Percentiles rank a stretch among this genome's conserved stretches.
Evolutionary conservation across 495 filamentous ascomycete species (phyloP).

Genomic region (Podospora didyma): DNA sequence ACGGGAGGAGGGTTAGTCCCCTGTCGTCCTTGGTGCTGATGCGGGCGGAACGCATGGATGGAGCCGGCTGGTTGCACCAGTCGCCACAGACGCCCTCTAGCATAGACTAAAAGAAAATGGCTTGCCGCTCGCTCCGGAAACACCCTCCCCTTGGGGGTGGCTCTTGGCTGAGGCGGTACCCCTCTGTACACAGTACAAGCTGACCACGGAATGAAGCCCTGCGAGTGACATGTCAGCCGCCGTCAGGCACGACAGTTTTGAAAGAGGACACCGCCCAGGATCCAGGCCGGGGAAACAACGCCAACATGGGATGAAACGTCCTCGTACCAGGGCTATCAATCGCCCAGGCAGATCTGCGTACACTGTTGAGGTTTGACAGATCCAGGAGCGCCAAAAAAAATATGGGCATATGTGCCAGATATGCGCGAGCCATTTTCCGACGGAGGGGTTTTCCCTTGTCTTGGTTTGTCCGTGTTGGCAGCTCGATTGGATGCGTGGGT

Average conservation of each 20-base stretch:
- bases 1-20: constrained; percentile 17
- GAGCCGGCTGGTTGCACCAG: constrained; percentile 20
- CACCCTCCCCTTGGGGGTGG: constrained; percentile 24
- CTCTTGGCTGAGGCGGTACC: constrained; percentile 15
- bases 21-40: constrained; percentile 17
- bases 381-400: too few relatives aligned
- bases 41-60: constrained; percentile 25
- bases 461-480: too few relatives aligned
- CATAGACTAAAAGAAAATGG: constrained; percentile 27
- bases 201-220: constrained; percentile 16
- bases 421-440: too few relatives aligned
- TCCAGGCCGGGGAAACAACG: constrained; percentile 1
- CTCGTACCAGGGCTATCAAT: not conserved
- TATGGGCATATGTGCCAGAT: too few relatives aligned
- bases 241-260: constrained; percentile 10
- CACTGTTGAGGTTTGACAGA: too few relatives aligned
- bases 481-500: too few relatives aligned
- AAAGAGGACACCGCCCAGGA: not conserved
- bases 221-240: constrained; percentile 8
- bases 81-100: constrained; percentile 25
- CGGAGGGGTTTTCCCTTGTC: too few relatives aligned
- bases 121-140: constrained; percentile 33
- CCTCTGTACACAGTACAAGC: constrained; percentile 20
- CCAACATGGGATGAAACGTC: constrained; percentile 6
- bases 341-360: too few relatives aligned